Evolutionary conservation across 257 asterid genomes (phyloP).

Genomic region (Nicotiana obtusifolia): DNA sequence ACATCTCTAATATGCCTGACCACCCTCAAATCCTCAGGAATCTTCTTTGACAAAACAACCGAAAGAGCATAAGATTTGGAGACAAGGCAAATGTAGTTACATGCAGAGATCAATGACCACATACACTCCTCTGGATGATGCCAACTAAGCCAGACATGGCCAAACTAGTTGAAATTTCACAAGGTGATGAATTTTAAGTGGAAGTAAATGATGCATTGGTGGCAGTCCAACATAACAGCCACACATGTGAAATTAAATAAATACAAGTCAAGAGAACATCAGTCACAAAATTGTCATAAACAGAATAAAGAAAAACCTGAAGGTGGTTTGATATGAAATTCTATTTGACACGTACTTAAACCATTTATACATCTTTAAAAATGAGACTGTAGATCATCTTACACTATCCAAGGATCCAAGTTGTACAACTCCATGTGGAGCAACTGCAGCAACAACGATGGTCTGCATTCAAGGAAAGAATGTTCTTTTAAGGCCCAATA

Average conservation of each 20-base stretch:
- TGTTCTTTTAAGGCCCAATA: not conserved
- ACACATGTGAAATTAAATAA: not conserved
- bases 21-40: conserved; percentile 67
- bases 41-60: conserved; percentile 35
- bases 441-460: conserved; percentile 71
- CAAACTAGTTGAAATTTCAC: not conserved
- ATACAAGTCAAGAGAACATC: not conserved
- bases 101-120: not conserved
- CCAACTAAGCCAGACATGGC: not conserved
- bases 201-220: not conserved
- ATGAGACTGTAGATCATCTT: conserved; percentile 19
- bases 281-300: conserved; percentile 3
- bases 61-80: conserved; percentile 9
- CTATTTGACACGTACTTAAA: not conserved
- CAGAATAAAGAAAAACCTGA: not conserved
- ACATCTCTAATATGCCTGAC: conserved; percentile 56
- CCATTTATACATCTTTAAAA: not conserved
- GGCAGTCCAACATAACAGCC: not conserved
- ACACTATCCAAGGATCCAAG: conserved; percentile 75
- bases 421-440: conserved; percentile 83
- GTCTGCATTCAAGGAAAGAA: conserved; percentile 50
- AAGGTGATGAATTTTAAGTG: not conserved
- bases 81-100: not conserved
- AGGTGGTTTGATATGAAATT: not conserved
- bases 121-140: not conserved